A percentile compares a stretch with the other conserved stretches of the same genome.
Evolutionary conservation across 2,329 filamentous ascomycete genomes (phyloP).

Genomic region (Chaetomiaceae sp.): DNA sequence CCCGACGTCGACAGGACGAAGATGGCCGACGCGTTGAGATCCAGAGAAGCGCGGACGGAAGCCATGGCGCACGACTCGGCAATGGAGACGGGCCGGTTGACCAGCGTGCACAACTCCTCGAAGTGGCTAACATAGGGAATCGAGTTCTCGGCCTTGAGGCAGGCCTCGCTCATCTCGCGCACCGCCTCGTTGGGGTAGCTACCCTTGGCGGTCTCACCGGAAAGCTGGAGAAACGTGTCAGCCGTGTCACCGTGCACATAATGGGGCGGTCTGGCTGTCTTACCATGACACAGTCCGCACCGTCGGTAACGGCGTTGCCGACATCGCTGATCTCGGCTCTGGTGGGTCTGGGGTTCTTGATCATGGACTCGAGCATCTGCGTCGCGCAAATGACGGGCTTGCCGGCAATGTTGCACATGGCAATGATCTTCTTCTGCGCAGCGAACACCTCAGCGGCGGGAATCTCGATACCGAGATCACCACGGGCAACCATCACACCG

Average conservation of each 20-base stretch:
- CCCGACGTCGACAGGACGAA: slow-evolving; percentile 94
- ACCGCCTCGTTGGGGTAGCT: slow-evolving; percentile 90
- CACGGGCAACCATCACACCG: slow-evolving; percentile 99
- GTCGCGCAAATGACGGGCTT: slow-evolving; percentile 99
- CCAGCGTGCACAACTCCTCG: slow-evolving; percentile 84
- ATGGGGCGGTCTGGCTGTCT: not conserved
- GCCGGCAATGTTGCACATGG: slow-evolving; percentile 98
- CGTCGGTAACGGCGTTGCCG: slow-evolving; percentile 95
- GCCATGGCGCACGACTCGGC: slow-evolving; percentile 96
- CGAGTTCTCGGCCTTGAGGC: slow-evolving; percentile 91
- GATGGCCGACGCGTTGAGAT: slow-evolving; percentile 94
- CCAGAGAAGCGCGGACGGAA: slow-evolving; percentile 88
- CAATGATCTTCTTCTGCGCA: slow-evolving; percentile 99
- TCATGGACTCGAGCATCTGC: slow-evolving; percentile 99
- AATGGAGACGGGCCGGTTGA: slow-evolving; percentile 77
- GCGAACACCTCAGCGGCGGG: slow-evolving; percentile 97
- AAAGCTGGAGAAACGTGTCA: slow-evolving; percentile 47
- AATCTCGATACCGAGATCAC: slow-evolving; percentile 97
- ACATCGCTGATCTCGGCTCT: slow-evolving; percentile 98
- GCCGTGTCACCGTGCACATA: not conserved
- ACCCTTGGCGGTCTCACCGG: slow-evolving; percentile 97
- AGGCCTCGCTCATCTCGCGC: slow-evolving; percentile 97
- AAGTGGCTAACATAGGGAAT: slow-evolving; percentile 97
- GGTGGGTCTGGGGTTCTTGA: slow-evolving; percentile 97
- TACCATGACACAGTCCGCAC: slow-evolving; percentile 95